These are phyloP conservation scores for Fusarium nodosum DNA, from an alignment of 2,329 filamentous ascomycete species.

Conservation along the genomic window DNA sequence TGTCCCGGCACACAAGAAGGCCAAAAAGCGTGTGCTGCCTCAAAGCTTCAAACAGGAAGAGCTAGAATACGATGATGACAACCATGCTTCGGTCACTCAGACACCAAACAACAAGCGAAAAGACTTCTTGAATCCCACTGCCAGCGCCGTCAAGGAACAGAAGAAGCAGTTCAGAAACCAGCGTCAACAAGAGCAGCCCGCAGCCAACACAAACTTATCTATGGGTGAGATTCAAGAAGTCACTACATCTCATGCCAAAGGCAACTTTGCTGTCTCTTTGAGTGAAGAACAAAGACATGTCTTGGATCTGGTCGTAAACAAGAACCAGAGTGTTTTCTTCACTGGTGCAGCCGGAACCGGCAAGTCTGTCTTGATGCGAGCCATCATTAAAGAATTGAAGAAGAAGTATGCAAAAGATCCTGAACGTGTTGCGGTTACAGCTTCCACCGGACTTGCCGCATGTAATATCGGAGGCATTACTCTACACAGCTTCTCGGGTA, in stretches of 20 bases:
- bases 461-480: constrained; percentile 98
- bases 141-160: constrained; percentile 68
- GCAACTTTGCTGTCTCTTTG: constrained; percentile 72
- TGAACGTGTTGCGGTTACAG: constrained; percentile 91
- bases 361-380: constrained; percentile 94
- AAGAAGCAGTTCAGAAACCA: constrained; percentile 79
- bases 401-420: constrained; percentile 81
- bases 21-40: constrained; percentile 76
- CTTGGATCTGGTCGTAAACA: constrained; percentile 82
- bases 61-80: constrained; percentile 53
- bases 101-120: constrained; percentile 48
- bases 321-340: constrained; percentile 93
- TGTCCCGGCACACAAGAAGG: constrained; percentile 51
- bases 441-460: constrained; percentile 93
- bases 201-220: constrained; percentile 53
- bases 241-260: constrained; percentile 49
- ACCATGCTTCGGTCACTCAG: constrained; percentile 26
- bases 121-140: constrained; percentile 47
- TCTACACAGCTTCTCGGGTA: constrained; percentile 91
- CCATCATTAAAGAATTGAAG: constrained; percentile 86
- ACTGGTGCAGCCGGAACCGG: constrained; percentile 96
- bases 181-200: constrained; percentile 56
- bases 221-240: constrained; percentile 59
- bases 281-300: constrained; percentile 91
- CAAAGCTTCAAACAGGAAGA: constrained; percentile 56